Percentiles rank a stretch among this genome's conserved stretches.
Evolutionary conservation across 2,329 filamentous ascomycete genomes (phyloP).

Genomic region (Chaetomium sp.): DNA sequence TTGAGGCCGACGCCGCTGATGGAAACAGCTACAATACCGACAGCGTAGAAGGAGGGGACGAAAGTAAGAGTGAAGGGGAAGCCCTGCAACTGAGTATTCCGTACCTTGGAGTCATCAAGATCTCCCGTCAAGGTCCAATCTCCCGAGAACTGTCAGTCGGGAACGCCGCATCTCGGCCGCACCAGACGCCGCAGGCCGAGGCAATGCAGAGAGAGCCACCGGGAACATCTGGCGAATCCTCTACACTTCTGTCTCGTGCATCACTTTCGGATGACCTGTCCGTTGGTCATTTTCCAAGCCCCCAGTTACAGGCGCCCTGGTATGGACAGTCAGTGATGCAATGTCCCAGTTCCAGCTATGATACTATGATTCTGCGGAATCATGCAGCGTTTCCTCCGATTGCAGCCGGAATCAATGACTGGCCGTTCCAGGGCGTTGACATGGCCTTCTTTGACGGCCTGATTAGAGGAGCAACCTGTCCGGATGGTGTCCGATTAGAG

Average conservation of each 20-base stretch:
- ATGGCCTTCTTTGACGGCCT: background rate
- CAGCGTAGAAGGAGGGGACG: background rate
- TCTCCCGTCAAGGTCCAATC: background rate
- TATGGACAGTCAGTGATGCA: background rate
- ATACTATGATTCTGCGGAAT: background rate
- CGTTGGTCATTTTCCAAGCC: background rate
- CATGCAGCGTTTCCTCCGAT: background rate
- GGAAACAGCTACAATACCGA: background rate
- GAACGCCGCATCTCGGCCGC: background rate
- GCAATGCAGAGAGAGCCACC: background rate
- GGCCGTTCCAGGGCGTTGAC: background rate
- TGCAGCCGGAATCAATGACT: background rate
- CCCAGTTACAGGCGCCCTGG: background rate
- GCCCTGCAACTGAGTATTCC: background rate
- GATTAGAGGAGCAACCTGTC: background rate
- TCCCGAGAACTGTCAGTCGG: background rate
- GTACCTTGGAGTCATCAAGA: background rate
- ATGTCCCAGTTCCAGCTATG: background rate
- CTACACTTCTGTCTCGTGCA: background rate
- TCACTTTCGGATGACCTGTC: background rate
- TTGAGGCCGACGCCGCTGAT: background rate
- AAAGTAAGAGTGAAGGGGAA: background rate
- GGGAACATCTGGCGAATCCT: background rate
- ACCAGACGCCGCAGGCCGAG: background rate
- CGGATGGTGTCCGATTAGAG: background rate